These are phyloP conservation scores for Neophaeococcomyces aloes DNA, from an alignment of 2,329 filamentous ascomycete genomes.

Conservation along the genomic window DNA sequence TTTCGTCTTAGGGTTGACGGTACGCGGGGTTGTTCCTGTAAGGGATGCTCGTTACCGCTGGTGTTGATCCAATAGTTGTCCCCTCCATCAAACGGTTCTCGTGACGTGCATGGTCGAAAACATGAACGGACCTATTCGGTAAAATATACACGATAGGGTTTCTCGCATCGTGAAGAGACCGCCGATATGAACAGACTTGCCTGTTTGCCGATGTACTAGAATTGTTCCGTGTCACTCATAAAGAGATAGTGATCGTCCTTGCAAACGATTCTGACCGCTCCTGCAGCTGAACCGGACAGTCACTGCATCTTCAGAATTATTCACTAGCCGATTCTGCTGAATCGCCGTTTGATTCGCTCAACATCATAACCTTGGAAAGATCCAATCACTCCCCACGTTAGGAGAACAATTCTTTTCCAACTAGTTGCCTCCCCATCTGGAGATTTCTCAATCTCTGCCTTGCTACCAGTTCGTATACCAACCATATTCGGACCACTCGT, in stretches of 20 bases:
- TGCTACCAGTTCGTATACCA: too few species aligned
- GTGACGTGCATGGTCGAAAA: not conserved
- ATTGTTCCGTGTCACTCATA: not conserved
- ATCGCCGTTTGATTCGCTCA: not conserved
- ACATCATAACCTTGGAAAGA: not conserved
- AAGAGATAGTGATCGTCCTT: not conserved
- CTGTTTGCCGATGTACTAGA: not conserved
- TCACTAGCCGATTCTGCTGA: not conserved
- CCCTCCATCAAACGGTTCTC: not conserved
- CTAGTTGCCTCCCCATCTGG: too few species aligned
- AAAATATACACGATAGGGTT: not conserved
- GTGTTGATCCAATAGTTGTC: not conserved
- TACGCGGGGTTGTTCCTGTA: too few species aligned
- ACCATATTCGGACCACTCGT: not conserved
- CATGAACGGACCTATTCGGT: constrained; percentile 1
- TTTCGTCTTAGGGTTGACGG: not conserved
- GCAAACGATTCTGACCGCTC: not conserved
- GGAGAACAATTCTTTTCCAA: too few species aligned
- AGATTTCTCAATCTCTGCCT: too few species aligned
- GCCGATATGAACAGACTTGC: constrained; percentile 1
- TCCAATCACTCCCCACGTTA: not conserved
- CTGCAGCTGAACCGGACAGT: not conserved
- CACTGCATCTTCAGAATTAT: not conserved
- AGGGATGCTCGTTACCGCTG: not conserved
- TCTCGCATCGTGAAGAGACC: not conserved